phyloP scores from a whole-genome alignment of 2,329 filamentous ascomycete genomes.

The Albophoma yamanashiensis region DNA sequence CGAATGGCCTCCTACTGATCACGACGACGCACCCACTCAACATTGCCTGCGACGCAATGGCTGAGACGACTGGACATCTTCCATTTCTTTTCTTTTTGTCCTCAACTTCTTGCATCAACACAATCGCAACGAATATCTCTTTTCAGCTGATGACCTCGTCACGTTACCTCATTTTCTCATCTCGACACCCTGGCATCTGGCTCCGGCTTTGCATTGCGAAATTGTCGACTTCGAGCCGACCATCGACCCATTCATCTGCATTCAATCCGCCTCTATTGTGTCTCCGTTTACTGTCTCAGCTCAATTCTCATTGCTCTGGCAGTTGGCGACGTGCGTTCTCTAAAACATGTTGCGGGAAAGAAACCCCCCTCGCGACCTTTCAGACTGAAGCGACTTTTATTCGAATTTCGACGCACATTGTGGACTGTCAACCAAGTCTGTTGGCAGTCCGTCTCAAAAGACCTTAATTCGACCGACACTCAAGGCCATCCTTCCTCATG shows the following conservation, averaged over 20 bases:
- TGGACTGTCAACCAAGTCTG: neutral
- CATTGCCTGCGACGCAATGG: conserved; percentile 16
- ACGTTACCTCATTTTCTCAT: neutral
- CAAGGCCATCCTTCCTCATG: neutral
- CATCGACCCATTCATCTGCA: neutral
- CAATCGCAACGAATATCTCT: neutral
- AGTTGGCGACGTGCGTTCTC: conserved; percentile 8
- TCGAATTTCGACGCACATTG: neutral
- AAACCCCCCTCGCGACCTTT: neutral
- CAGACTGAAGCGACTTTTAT: neutral
- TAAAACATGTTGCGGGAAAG: conserved; percentile 12
- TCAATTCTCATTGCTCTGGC: conserved; percentile 10
- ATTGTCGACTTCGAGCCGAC: neutral
- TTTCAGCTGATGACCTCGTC: neutral
- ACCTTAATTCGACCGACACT: neutral
- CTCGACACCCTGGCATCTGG: neutral
- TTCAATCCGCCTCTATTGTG: neutral
- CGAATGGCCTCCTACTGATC: conserved; percentile 55
- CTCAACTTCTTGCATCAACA: neutral
- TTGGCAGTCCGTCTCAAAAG: neutral
- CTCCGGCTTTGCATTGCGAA: neutral
- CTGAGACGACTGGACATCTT: conserved; percentile 2
- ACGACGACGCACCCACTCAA: neutral
- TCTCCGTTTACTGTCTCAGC: conserved; percentile 10
- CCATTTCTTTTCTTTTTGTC: neutral